A percentile compares a stretch with the other conserved stretches of the same genome.
Evolutionary conservation across 2,329 filamentous ascomycete genomes (phyloP).

Genomic region (Ceratocystis cubensis): DNA sequence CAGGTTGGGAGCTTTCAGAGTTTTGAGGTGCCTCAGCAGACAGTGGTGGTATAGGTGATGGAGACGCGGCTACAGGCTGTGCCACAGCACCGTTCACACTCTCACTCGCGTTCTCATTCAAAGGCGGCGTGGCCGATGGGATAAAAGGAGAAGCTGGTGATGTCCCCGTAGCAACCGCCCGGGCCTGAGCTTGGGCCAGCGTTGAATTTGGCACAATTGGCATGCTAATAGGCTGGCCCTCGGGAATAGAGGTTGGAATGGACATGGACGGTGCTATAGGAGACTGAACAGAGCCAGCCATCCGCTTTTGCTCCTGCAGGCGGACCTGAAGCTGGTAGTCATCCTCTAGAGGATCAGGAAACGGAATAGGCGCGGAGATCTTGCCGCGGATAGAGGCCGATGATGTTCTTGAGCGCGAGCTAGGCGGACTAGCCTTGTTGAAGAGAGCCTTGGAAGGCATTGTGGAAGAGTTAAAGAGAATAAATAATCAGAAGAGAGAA

Average conservation of each 20-base stretch:
- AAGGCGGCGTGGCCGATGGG: not conserved
- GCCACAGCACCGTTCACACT: not conserved
- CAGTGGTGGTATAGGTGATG: slow-evolving; percentile 10
- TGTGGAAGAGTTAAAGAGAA: not conserved
- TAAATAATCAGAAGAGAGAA: not conserved
- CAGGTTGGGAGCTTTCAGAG: not conserved
- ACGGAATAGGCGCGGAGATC: slow-evolving; percentile 50
- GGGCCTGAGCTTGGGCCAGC: slow-evolving; percentile 14
- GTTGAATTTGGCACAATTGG: slow-evolving; percentile 18
- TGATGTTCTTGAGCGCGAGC: slow-evolving; percentile 22
- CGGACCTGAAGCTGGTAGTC: slow-evolving; percentile 32
- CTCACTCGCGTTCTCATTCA: not conserved
- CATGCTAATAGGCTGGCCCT: slow-evolving; percentile 18
- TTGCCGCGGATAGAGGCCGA: slow-evolving; percentile 41
- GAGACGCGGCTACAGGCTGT: not conserved
- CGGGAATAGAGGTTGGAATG: slow-evolving; percentile 11
- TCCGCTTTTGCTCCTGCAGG: not conserved
- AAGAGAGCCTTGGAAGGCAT: slow-evolving; percentile 11
- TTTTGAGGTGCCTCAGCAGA: not conserved
- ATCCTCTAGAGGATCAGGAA: slow-evolving; percentile 37
- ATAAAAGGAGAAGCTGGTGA: not conserved
- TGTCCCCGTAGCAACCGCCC: slow-evolving; percentile 6
- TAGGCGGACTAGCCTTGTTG: slow-evolving; percentile 30
- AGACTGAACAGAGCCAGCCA: slow-evolving; percentile 25
- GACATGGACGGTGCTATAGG: slow-evolving; percentile 19